Conservation (phyloP, 768 basidiomycete genomes). For the Pholiota conissans region DNA sequence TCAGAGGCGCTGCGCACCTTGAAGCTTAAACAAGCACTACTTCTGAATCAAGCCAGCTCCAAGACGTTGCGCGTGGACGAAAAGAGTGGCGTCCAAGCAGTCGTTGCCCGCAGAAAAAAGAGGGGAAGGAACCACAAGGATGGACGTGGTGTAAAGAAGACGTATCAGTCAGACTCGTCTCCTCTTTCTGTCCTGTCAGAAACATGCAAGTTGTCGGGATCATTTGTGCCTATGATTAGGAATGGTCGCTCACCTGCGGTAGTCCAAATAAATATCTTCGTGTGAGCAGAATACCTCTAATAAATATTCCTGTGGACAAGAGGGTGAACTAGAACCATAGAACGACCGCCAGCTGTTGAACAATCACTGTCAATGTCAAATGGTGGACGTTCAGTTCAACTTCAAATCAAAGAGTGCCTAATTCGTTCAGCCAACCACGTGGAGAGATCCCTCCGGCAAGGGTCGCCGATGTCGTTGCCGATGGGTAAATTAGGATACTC, state of each 20-base stretch:
- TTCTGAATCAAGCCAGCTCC: conserved; percentile 5
- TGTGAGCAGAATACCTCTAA: background rate
- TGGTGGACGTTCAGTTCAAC: background rate
- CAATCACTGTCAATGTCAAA: conserved; percentile 4
- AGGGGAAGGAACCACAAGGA: background rate
- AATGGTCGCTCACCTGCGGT: conserved; percentile 1
- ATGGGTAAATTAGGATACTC: background rate
- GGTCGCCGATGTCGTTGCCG: background rate
- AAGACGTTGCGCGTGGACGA: conserved; percentile 23
- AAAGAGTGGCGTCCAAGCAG: conserved; percentile 32
- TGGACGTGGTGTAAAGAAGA: conserved; percentile 8
- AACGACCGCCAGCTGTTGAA: background rate
- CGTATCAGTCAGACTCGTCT: background rate
- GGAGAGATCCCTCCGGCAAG: background rate
- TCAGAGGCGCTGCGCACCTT: background rate
- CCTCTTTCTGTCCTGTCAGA: conserved; percentile 6
- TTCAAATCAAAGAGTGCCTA: background rate
- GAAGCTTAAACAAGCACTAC: background rate
- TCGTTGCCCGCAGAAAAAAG: conserved; percentile 2
- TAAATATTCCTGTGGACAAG: background rate
- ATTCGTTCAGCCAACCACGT: background rate
- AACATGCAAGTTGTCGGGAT: conserved; percentile 7
- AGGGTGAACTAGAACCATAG: conserved; percentile 1
- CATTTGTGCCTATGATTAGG: conserved; percentile 7
- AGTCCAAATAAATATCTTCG: background rate